Evolutionary conservation across 2,329 filamentous ascomycete genomes (phyloP), one percentile per base, ranked within the genome.

Genomic region (Fusarium coicis): DNA sequence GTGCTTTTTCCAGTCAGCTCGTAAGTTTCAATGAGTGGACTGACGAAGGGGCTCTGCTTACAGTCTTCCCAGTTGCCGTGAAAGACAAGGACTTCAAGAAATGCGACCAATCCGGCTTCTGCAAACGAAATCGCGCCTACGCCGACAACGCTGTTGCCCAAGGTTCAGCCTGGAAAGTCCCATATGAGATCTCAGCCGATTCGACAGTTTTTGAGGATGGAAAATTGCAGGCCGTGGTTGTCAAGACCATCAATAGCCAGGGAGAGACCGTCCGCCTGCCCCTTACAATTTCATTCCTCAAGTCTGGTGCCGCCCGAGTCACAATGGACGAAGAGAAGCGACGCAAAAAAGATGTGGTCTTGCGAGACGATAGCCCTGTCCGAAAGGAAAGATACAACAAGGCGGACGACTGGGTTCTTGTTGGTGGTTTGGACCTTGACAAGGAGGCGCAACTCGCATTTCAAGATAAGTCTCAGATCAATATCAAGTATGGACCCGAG

Each of bases 71-170:
- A 97, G 95, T 89, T 74, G 87, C 90, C 78, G 96, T 99, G 58
- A 99, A 99, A 85, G 93, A 97, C 80, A 91, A 97, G 78, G 95
- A 97, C 82, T 99, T 98, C 88, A 99, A 98, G 81, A 97, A 93
- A 78, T 99, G 96, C 85, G 86, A 93, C 75, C 96, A 99, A 81
- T 96, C 96, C 9, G 96, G 96, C 78, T 99, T 99, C 86, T 99
- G 96, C 85, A 96, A 95, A 81, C 93, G 96, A 74, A 98, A 98
- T 84, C 91, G 96, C 81, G 93, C 90, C 43, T 95, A 93, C 80
- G 96, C 96, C 80, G 95, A 98, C 83, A 86, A 89, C 72, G 94
- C 91, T 71, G 84, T 89, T 50, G 85, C 89, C 46, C 84, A 90
- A 63, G 91, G 90, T 68, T 87, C 89, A 14, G 86, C 87, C 34